Evolutionary conservation across 2,329 filamentous ascomycete genomes (phyloP).

Genomic region (Aspergillus sp.): DNA sequence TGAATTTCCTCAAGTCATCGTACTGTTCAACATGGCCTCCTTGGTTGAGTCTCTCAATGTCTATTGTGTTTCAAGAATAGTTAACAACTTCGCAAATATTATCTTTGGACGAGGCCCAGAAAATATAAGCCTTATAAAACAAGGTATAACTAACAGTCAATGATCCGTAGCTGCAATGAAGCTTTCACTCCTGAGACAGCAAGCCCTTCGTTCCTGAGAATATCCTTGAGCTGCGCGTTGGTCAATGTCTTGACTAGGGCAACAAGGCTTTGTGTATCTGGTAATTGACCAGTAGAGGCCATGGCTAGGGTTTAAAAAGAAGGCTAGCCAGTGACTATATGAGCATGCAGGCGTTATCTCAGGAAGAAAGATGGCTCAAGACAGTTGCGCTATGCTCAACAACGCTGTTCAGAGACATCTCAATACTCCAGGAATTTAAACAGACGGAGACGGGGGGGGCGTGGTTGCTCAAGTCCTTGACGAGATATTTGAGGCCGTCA

Average conservation of each 20-base stretch:
- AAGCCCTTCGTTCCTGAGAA: conserved; percentile 74
- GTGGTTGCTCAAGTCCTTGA: background rate
- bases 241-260: conserved; percentile 57
- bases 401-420: conserved; percentile 33
- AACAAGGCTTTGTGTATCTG: conserved; percentile 46
- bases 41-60: conserved; percentile 31
- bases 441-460: background rate
- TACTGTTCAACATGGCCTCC: conserved; percentile 29
- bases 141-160: conserved; percentile 64
- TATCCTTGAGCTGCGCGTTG: conserved; percentile 70
- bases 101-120: background rate
- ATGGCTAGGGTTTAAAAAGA: conserved; percentile 26
- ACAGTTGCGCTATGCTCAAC: conserved; percentile 23
- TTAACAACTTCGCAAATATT: background rate
- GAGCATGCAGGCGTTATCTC: conserved; percentile 15
- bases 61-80: conserved; percentile 16
- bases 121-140: background rate
- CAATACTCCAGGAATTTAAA: conserved; percentile 17
- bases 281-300: conserved; percentile 40
- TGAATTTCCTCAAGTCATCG: conserved; percentile 36
- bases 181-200: conserved; percentile 83
- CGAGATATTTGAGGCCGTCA: too few relatives aligned
- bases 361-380: conserved; percentile 26
- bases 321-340: conserved; percentile 6
- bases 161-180: conserved; percentile 75